Base-by-base conservation (phyloP, 78 protist species). In the Cavenderia fasciculata region DNA sequence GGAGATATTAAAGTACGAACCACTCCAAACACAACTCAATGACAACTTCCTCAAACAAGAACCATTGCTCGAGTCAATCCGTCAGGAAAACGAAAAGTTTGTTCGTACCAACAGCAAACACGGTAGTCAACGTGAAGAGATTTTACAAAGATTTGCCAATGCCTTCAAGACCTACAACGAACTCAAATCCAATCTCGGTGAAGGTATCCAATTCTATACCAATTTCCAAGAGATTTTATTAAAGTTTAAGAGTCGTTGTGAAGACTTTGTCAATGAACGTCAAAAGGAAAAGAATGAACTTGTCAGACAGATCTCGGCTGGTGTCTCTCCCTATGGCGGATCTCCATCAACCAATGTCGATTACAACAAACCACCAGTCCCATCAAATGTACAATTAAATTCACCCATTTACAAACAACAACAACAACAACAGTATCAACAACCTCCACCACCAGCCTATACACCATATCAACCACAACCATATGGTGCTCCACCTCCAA, bases 141-240 rank as follows among this genome's bases (percentile, higher is more conserved):
- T 65, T 11, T 54, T 87, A 27, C 93, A 87, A 38, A 52, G 25
- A 21, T 77, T 62, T 57, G 93, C 85, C 23, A 87, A 75, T 21
- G 86, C 93, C 4, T 87, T 40, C 46, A 87, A 87, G 41, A 69
- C 70, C 7, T 71, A 77, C 78, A 47, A 38, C 40, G 93, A 87
- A 38, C 59, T 87, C 33, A 87, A 87, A 49, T 71, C 93, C 4
- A 75, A 87, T 40, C 71, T 87, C 34, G 88, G 79, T 10, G 93
- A 87, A 47, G 93, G 93, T 52, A 87, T 77, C 44, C 71, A 74
- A 40, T 87, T 87, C 76, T 87, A 87, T 31, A 21, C 73, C 2
- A 74, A 87, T 44, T 87, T 87, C 68, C 93, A 87, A 65, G 93
- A 87, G 72, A 59, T 74, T 23, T 65, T 87, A 29, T 14, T 54